Conservation (phyloP, 306 rosid species). For the Pueraria montana region DNA sequence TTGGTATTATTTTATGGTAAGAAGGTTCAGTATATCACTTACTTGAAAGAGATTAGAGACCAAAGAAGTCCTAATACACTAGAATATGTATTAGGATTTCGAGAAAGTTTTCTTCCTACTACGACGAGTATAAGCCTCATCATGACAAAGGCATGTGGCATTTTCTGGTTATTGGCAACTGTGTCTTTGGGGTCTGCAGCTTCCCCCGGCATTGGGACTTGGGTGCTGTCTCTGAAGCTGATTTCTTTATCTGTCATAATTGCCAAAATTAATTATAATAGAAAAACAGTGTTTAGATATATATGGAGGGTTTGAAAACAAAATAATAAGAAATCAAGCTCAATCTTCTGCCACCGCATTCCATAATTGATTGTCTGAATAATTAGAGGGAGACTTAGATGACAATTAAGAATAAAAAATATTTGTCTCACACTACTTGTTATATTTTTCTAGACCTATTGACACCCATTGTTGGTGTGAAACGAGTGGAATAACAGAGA, state of each 20-base stretch:
- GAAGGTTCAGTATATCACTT: background rate
- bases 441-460: background rate
- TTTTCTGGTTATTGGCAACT: constrained; percentile 53
- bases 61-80: constrained; percentile 89
- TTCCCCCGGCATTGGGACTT: constrained; percentile 43
- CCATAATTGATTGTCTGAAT: constrained; percentile 31
- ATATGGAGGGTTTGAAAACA: background rate
- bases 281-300: background rate
- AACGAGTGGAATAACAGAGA: too few relatives aligned
- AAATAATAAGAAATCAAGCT: background rate
- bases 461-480: background rate
- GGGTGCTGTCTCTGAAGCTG: constrained; percentile 57
- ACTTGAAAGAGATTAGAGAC: constrained; percentile 90
- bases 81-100: constrained; percentile 93
- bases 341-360: constrained; percentile 29
- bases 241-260: constrained; percentile 61
- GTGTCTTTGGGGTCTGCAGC: constrained; percentile 24
- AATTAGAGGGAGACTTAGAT: constrained; percentile 5
- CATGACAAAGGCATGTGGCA: constrained; percentile 91
- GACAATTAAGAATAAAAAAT: constrained; percentile 20
- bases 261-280: background rate
- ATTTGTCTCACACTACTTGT: background rate
- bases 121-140: constrained; percentile 89
- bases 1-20: background rate
- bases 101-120: constrained; percentile 84